A percentile compares a stretch with the other conserved stretches of the same genome.
phyloP scores from a whole-genome alignment of 257 asterid species.

The Solanum neorickii region DNA sequence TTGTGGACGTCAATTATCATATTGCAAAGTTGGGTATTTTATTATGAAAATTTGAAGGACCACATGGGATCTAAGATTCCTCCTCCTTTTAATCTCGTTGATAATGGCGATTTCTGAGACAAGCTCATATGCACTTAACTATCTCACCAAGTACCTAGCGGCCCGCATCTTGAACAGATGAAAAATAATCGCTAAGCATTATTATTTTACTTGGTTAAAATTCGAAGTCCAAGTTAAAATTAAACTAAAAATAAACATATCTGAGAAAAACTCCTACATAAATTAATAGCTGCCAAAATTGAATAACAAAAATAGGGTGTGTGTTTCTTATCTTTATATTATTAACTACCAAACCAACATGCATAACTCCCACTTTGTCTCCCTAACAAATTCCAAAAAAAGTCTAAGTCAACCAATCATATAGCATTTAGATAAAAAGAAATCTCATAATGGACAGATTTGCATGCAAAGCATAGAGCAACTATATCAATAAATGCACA shows the following conservation, averaged over 20 bases:
- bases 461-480: not conserved
- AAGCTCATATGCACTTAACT: not conserved
- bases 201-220: not conserved
- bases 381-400: conserved; percentile 50
- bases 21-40: not conserved
- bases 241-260: not conserved
- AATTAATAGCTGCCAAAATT: not conserved
- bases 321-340: not conserved
- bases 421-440: conserved; percentile 14
- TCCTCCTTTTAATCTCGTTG: not conserved
- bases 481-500: conserved; percentile 9
- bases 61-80: not conserved
- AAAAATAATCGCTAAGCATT: not conserved
- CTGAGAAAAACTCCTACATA: not conserved
- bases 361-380: conserved; percentile 47
- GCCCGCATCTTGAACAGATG: not conserved
- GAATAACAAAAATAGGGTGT: not conserved
- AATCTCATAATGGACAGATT: not conserved
- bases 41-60: not conserved
- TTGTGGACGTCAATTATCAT: not conserved
- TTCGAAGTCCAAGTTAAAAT: not conserved
- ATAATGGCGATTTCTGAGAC: not conserved
- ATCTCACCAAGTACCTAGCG: not conserved
- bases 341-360: conserved; percentile 46
- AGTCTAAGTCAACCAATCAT: conserved; percentile 35